These are phyloP conservation scores for Corymbia maculata DNA, from an alignment of 345 rosid genomes.

Conservation along the genomic window DNA sequence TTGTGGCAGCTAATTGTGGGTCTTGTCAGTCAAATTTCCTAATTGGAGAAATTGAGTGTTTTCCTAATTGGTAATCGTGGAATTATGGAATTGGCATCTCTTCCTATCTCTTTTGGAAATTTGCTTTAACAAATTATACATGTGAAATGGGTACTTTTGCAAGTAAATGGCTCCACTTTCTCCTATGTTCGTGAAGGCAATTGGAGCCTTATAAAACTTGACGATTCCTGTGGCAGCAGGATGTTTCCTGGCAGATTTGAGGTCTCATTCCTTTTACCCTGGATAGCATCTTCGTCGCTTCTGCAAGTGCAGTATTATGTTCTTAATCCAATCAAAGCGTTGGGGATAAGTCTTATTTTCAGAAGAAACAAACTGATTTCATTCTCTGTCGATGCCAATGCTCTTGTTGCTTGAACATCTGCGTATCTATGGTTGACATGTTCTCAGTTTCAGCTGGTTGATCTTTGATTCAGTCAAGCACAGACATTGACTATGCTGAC, in stretches of 20 bases:
- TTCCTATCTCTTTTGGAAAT: neutral
- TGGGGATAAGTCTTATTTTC: neutral
- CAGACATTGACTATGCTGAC: neutral
- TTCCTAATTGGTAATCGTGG: neutral
- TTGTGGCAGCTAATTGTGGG: neutral
- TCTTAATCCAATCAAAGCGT: neutral
- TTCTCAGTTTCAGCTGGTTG: neutral
- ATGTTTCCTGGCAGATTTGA: neutral
- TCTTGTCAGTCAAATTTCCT: neutral
- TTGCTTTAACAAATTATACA: neutral
- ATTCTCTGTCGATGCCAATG: neutral
- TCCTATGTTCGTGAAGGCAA: neutral
- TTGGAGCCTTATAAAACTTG: neutral
- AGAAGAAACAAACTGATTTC: too few relatives aligned
- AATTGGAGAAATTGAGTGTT: neutral
- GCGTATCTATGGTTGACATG: neutral
- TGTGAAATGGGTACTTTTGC: neutral
- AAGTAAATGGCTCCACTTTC: neutral
- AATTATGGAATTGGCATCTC: neutral
- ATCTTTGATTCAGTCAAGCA: too few relatives aligned
- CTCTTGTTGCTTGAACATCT: neutral
- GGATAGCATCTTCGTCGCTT: neutral
- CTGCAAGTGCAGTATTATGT: neutral
- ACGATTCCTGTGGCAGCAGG: neutral
- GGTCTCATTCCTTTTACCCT: neutral